Base-by-base conservation (phyloP, 2,329 filamentous ascomycete species). In the Knoxdaviesia proteae region DNA sequence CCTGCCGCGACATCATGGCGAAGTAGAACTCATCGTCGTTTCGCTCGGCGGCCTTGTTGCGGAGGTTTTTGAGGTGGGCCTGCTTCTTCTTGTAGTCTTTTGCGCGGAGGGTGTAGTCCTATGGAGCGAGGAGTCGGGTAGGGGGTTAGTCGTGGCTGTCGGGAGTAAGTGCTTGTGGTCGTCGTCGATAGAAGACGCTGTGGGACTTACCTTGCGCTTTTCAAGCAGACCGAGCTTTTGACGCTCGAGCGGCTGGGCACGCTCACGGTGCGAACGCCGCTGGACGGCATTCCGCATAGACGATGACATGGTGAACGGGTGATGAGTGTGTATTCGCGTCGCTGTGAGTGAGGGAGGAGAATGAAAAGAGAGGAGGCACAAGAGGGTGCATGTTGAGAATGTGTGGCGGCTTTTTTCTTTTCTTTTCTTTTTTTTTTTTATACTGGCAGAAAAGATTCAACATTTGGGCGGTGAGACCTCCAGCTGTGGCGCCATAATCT, bases 201-300 rank as follows among this genome's bases (percentile, higher is more conserved):
- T 20, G 20, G 36, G 32, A 48, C 55, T 37, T 54, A 79, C 78
- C 65, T 94, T 94, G 69, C 90, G 82, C 64, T 98, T 96, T 60
- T 96, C 90, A 47, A 96, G 77, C 29, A 96, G 72, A 49, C 90
- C 90, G 62, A 86, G 84, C 65, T 84, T 84, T 49, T 78, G 67
- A 42, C 90, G 83, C 56, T 87, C 82, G 48, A 74, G 61, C 36
- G 87, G 82, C 59, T 96, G 90, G 34, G 83, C 82, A 52, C 90
- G 80, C 68, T 96, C 90, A 52, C 79, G 74, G 61, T 96, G 88
- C 51, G 84, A 80, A 55, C 84, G 84, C 61, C 84, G 74, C 52
- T 84, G 74, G 47, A 87, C 72, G 56, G 71, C 67, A 54, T 76
- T 76, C 48, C 71, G 64, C 58, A 76, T 67, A 35, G 51, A 52